Evolutionary conservation across 148 eudicot genomes (phyloP).

Genomic region (Selenicereus undatus): DNA sequence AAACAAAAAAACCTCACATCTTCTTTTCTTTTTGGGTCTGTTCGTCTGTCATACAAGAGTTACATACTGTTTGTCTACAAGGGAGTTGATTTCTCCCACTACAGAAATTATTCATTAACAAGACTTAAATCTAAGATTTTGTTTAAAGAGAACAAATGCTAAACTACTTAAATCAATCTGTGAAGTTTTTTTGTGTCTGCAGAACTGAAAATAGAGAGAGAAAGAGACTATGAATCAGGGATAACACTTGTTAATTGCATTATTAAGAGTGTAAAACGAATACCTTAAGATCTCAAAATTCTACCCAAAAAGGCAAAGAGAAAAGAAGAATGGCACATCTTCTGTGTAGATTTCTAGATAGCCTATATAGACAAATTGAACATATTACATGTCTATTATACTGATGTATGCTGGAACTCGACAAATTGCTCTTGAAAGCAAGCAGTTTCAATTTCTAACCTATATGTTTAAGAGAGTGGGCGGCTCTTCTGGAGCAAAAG

Average conservation of each 20-base stretch:
- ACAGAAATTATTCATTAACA: too few relatives aligned
- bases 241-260: background rate
- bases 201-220: background rate
- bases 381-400: conserved; percentile 7
- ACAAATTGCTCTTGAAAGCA: background rate
- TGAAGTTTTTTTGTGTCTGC: too few relatives aligned
- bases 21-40: too few relatives aligned
- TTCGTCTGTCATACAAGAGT: too few relatives aligned
- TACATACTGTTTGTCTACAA: too few relatives aligned
- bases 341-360: conserved; percentile 3
- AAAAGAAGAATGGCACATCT: background rate
- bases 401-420: conserved; percentile 3
- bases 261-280: background rate
- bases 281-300: too few relatives aligned
- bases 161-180: too few relatives aligned
- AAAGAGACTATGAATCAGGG: background rate
- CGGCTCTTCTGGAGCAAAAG: conserved; percentile 11
- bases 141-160: too few relatives aligned
- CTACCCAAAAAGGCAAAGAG: too few relatives aligned
- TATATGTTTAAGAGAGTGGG: background rate
- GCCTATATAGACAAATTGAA: conserved; percentile 18
- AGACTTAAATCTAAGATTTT: too few relatives aligned
- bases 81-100: too few relatives aligned
- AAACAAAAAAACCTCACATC: too few relatives aligned
- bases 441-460: background rate